Base-by-base conservation (phyloP, 805 yeast species). In the Phaffomyces opuntiae region DNA sequence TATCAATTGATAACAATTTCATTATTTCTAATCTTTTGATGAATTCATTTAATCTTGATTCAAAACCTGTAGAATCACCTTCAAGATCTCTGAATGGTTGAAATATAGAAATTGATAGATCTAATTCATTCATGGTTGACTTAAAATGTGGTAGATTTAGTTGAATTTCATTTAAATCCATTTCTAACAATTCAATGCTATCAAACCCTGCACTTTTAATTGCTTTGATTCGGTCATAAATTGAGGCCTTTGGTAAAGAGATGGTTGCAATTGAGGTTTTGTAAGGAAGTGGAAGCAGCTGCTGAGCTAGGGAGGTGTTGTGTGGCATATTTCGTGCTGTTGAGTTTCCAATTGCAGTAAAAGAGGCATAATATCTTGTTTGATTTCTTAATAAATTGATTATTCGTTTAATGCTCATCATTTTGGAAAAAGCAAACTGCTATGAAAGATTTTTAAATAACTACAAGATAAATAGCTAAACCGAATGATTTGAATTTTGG, bases 51-150 rank as follows among this genome's bases (percentile, higher is more conserved):
- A 46, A 14, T n/a, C 44, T 25, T 5, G 31, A 17, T 14, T 32
- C 38, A 24, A 46, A 43, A 7, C 27, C 35, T 5, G 24, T 27
- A 21, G 26, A 36, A 19, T 38, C 31, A 19, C 46, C 47, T 43
- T 46, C 49, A 4, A 46, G 13, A 37, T 46, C 49, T 34, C 49
- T 39, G 11, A 46, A 46, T 26, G 49, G 47, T 37, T 46, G 49
- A 24, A 46, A 39, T 9, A 46, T 46, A 13, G 49, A 40, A 6
- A 46, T 39, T 9, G 27, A 34, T n/a, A 46, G 35, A 8, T 31
- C 42, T 13, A 43, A 11, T 13, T 43, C 39, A 5, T 25, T 19
- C 12, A 46, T 7, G 27, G 13, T 26, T 7, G 25, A 13, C 14
- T 43, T 46, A 27, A 46, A 46, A 16, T 19, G 12, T 5, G 27